Base-by-base conservation (phyloP, 129 eudicot species). In the Pittosporum tobira region DNA sequence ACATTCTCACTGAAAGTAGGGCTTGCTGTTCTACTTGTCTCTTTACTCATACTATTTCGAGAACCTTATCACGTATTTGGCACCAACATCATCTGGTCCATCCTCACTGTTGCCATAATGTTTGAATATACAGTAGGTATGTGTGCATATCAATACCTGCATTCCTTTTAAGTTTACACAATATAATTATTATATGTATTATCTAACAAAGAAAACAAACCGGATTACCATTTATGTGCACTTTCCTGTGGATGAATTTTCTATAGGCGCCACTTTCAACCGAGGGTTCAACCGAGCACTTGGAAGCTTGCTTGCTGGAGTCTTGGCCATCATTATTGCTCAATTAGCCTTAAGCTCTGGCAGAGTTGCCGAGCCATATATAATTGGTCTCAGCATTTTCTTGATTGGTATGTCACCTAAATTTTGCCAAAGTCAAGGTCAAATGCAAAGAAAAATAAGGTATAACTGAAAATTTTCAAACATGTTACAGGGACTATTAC, bases 101-200 rank as follows among this genome's bases (percentile, higher is more conserved):
- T 87, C 78, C 84, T 82, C 73, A 87, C 95, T 38, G 88, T 82
- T 59, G 93, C 82, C 76, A 64, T 87, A 69, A 83, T 80, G 93
- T 83, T 83, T 59, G 95, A 83, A 67, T 83, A 77, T 56, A 87
- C 93, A 34, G 85, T 80, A 48, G 95, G 95, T 86, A 82, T 14
- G 87, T 63, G 57, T 9, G 15, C 1, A 57, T 20, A 15, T 5
- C 4, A 15, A 0, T 12, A 30, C 45, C 45, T 61, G 53, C 45
- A 45, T 28, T 54, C 24, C 38, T 3, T 6, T 5, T n/a, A n/a
- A n/a, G n/a, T n/a, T n/a, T n/a, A 46, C 22, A 13, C 19, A 46
- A 4, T 13, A 4, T 44, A 44, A 11, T 13, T 7, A 46, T 44
- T 6, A 57, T 38, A 57, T 30, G 28, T 40, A 38, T 59, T 21